phyloP scores from a whole-genome alignment of 352 stramenopile species.

The Phytophthora hybrid region DNA sequence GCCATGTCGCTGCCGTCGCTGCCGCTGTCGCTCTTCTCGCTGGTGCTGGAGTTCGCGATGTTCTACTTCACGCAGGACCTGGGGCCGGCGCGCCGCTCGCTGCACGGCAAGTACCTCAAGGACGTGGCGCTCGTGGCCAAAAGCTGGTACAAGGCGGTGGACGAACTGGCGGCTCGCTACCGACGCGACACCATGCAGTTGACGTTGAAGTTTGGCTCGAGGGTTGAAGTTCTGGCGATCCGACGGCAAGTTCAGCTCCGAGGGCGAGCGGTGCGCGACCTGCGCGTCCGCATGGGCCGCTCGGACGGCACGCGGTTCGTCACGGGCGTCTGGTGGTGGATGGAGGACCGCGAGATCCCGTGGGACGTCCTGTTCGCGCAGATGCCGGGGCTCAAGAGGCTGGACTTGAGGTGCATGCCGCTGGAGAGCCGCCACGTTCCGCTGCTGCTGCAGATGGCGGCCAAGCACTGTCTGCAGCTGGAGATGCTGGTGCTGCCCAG shows the following conservation, averaged over 20 bases:
- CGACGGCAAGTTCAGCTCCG: conserved; percentile 32
- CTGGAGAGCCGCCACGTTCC: conserved; percentile 39
- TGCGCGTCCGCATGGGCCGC: conserved; percentile 46
- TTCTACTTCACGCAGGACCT: conserved; percentile 30
- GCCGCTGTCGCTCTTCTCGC: conserved; percentile 44
- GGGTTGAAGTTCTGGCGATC: conserved; percentile 37
- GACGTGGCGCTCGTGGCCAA: conserved; percentile 45
- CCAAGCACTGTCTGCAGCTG: conserved; percentile 43
- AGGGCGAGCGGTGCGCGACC: conserved; percentile 36
- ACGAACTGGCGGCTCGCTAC: conserved; percentile 39
- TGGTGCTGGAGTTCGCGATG: conserved; percentile 42
- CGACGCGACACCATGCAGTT: conserved; percentile 42
- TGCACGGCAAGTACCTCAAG: conserved; percentile 23
- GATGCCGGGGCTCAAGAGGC: conserved; percentile 29
- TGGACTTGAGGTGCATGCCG: conserved; percentile 43
- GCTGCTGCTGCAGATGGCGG: conserved; percentile 33
- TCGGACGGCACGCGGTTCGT: conserved; percentile 41
- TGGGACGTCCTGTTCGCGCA: conserved; percentile 40
- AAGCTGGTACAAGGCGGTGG: conserved; percentile 42
- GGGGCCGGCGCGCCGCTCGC: conserved; percentile 4
- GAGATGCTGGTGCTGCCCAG: conserved; percentile 42
- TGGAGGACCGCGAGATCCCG: conserved; percentile 41
- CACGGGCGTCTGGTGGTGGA: conserved; percentile 38
- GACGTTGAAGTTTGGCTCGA: conserved; percentile 39
- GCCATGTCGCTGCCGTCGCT: conserved; percentile 30